These are phyloP conservation scores for Fusarium torulosum DNA, from an alignment of 2,329 filamentous ascomycete genomes.

Conservation along the genomic window DNA sequence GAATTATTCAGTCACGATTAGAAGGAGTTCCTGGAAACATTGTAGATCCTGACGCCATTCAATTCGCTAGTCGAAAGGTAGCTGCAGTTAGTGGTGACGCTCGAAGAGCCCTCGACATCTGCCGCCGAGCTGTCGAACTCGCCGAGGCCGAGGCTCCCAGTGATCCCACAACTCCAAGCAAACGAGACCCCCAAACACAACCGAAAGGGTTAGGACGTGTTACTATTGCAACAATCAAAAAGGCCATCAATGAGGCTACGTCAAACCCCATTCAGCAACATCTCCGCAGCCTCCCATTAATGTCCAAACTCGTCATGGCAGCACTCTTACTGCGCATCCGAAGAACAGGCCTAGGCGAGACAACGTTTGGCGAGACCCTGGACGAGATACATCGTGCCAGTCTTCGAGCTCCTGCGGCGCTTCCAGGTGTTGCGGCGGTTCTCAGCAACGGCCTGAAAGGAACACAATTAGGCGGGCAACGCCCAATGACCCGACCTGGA, in stretches of 20 bases:
- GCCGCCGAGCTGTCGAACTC: constrained; percentile 92
- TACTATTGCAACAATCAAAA: constrained; percentile 92
- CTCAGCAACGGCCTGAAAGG: constrained; percentile 50
- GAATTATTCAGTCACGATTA: constrained; percentile 94
- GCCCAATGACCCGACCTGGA: constrained; percentile 51
- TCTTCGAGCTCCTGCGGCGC: constrained; percentile 52
- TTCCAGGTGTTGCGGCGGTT: constrained; percentile 55
- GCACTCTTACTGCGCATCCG: constrained; percentile 83
- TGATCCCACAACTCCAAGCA: constrained; percentile 73
- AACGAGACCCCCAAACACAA: constrained; percentile 53
- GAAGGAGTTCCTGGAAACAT: constrained; percentile 89
- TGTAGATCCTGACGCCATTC: constrained; percentile 91
- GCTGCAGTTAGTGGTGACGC: constrained; percentile 97
- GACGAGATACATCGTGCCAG: constrained; percentile 73
- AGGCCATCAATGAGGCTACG: constrained; percentile 94
- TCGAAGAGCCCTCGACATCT: constrained; percentile 92
- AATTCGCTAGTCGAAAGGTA: constrained; percentile 96
- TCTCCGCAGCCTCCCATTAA: constrained; percentile 82
- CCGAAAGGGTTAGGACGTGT: constrained; percentile 67
- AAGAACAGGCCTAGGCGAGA: constrained; percentile 87
- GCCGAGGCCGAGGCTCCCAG: constrained; percentile 77
- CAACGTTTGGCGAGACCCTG: constrained; percentile 87
- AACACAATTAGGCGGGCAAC: constrained; percentile 47
- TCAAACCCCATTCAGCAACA: constrained; percentile 92
- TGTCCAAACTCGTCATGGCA: constrained; percentile 86